phyloP scores from a whole-genome alignment of 371 early-diverging fungal genomes.

The Saksenaea oblongispora region DNA sequence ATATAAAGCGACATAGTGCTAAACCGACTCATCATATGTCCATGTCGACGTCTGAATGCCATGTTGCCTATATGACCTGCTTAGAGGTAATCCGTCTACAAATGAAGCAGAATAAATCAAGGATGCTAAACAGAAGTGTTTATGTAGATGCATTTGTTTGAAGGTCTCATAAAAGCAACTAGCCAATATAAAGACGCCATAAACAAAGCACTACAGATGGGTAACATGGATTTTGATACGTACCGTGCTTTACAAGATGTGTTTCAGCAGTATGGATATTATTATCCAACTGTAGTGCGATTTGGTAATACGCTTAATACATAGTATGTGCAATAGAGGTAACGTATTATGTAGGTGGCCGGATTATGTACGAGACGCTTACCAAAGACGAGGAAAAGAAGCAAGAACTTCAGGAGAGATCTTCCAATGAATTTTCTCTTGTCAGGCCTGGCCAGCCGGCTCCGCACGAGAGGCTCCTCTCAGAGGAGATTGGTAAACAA shows the following conservation, averaged over 20 bases:
- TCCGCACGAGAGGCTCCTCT: too few species aligned
- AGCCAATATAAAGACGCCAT: neutral
- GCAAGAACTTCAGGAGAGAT: too few species aligned
- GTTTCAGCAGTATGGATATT: neutral
- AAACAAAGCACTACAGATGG: neutral
- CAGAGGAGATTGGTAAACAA: neutral
- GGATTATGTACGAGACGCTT: neutral
- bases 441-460: too few species aligned
- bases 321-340: neutral
- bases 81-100: neutral
- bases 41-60: neutral
- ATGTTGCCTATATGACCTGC: neutral
- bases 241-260: neutral
- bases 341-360: neutral
- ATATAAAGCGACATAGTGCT: neutral
- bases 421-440: too few species aligned
- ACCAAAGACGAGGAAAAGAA: neutral
- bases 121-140: neutral
- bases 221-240: neutral
- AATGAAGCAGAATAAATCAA: neutral
- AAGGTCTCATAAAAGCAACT: neutral
- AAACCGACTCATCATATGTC: neutral
- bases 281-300: neutral
- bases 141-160: neutral
- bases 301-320: neutral